Base-by-base conservation (phyloP, 148 eudicot genomes). In the Heliamphora exappendiculata region DNA sequence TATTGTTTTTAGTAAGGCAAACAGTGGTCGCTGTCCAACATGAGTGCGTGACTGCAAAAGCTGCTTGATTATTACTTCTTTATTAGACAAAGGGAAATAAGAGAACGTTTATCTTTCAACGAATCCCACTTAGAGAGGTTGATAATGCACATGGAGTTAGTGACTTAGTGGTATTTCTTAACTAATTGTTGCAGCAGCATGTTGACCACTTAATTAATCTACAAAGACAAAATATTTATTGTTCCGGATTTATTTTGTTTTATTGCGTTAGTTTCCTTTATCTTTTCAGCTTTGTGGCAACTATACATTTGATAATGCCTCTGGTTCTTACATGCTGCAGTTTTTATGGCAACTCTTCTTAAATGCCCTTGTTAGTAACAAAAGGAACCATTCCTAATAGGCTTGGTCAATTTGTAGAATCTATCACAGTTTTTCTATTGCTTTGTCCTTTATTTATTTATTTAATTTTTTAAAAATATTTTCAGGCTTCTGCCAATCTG, bases 401-500 rank as follows among this genome's bases (percentile, higher is more conserved):
- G 67, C 67, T 2, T 5, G 67, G 29, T 39, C 67, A 62, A 33
- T 62, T 24, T 62, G 41, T 17, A 29, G 29, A 31, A 1, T 62
- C 39, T 31, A 62, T 33, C 12, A 31, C 37, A 31, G 39, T 13
- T 62, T 62, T 14, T 62, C n/a, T 5, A 39, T 11, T 31, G 33
- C 7, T 62, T 62, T 17, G n/a, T 62, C n/a, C n/a, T n/a, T n/a
- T n/a, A n/a, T n/a, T n/a, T n/a, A n/a, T n/a, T n/a, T n/a, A n/a
- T n/a, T n/a, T n/a, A n/a, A n/a, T n/a, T n/a, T n/a, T n/a, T n/a
- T n/a, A n/a, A n/a, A n/a, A n/a, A n/a, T 17, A 62, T 33, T 5
- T 62, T 29, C 67, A 62, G 67, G 67, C 33, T 14, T 62, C 67
- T 62, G 67, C 67, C 67, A 33, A 62, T 62, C 67, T 62, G 41